Percentiles rank a stretch among this genome's conserved stretches.
These are phyloP conservation scores for Epichloe brachyelytri DNA, from an alignment of 2,329 filamentous ascomycete species.

Conservation along the genomic window DNA sequence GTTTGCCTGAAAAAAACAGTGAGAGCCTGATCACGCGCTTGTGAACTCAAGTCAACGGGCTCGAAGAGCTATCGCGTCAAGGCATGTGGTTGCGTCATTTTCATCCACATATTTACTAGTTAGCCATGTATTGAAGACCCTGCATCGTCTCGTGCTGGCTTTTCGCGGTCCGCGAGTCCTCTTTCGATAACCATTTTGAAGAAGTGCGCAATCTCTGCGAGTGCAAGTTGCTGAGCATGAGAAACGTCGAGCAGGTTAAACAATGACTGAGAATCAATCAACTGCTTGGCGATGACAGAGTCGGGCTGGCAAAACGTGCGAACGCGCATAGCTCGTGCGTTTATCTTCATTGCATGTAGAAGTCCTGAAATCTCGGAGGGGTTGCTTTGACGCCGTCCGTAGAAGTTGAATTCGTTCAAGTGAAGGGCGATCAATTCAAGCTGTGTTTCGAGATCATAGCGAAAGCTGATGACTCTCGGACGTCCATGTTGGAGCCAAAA, in stretches of 20 bases:
- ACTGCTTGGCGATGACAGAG: slow-evolving; percentile 43
- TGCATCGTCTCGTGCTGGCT: neutral
- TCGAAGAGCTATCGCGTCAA: neutral
- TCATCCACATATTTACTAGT: neutral
- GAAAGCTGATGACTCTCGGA: slow-evolving; percentile 42
- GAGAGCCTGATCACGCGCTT: neutral
- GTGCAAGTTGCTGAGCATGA: slow-evolving; percentile 29
- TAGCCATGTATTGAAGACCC: neutral
- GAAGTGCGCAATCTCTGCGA: slow-evolving; percentile 39
- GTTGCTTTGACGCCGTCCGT: slow-evolving; percentile 32
- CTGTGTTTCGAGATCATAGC: slow-evolving; percentile 48
- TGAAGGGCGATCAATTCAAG: slow-evolving; percentile 40
- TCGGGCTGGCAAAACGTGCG: slow-evolving; percentile 47
- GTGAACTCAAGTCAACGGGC: neutral
- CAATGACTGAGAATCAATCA: slow-evolving; percentile 38
- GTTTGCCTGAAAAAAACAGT: neutral
- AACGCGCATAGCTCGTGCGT: slow-evolving; percentile 38
- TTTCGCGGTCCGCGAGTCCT: slow-evolving; percentile 13
- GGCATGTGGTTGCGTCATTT: neutral
- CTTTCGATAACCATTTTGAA: slow-evolving; percentile 40
- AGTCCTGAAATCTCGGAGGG: slow-evolving; percentile 31
- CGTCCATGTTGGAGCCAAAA: slow-evolving; percentile 39
- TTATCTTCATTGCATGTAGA: slow-evolving; percentile 37
- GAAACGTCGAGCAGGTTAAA: slow-evolving; percentile 35
- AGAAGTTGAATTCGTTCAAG: slow-evolving; percentile 39